A percentile compares a stretch with the other conserved stretches of the same genome.
Evolutionary conservation across 345 rosid genomes (phyloP).

Genomic region (Citrus medica): DNA sequence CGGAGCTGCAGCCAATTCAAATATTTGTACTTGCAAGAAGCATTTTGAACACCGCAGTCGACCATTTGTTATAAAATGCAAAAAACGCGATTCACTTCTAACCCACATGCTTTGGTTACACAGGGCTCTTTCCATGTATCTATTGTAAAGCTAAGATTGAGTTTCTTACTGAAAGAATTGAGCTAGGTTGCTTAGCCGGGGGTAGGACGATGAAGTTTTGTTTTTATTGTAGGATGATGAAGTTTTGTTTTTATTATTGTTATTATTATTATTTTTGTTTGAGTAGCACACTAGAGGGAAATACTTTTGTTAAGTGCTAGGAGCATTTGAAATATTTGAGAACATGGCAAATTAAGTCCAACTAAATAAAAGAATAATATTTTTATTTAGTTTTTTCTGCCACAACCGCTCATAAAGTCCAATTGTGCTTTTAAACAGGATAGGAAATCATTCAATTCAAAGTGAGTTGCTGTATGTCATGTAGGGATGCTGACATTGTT

Average conservation of each 20-base stretch:
- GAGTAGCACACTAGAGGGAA: background rate
- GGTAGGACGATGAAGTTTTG: background rate
- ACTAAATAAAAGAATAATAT: background rate
- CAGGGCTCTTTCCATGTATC: background rate
- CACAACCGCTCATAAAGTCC: too few relatives aligned
- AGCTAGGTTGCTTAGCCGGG: background rate
- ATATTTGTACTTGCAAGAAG: background rate
- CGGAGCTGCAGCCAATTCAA: background rate
- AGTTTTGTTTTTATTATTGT: background rate
- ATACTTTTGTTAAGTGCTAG: background rate
- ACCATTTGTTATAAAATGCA: background rate
- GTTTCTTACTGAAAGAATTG: background rate
- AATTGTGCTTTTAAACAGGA: too few relatives aligned
- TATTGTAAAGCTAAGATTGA: background rate
- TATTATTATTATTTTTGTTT: too few relatives aligned
- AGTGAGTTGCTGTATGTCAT: too few relatives aligned
- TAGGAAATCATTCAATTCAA: too few relatives aligned
- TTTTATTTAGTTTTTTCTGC: too few relatives aligned
- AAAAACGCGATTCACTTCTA: background rate
- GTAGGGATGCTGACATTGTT: too few relatives aligned
- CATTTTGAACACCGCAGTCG: background rate
- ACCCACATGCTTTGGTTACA: background rate
- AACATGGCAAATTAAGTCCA: background rate
- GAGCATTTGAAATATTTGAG: background rate
- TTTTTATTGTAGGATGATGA: background rate